Base-by-base conservation (phyloP, 192 early-diverging fungal genomes). In the Coemansia pectinata region DNA sequence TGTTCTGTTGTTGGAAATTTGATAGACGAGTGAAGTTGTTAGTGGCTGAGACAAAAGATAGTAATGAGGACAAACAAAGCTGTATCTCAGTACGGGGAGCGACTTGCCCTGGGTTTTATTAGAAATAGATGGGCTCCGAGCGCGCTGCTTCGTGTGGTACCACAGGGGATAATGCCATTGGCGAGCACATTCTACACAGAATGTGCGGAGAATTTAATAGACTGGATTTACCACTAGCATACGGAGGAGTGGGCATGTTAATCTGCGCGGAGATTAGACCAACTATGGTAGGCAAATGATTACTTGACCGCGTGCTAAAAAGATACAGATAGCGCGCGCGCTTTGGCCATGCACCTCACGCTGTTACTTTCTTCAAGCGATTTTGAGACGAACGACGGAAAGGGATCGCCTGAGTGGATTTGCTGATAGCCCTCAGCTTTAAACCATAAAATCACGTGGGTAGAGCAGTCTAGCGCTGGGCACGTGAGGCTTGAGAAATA, bases 161-260 rank as follows among this genome's bases (percentile, higher is more conserved):
- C 12, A 58, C 55, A 14, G 17, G 15, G 55, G 5, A 23, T 11
- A 15, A 7, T 14, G 0, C 10, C 8, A 14, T 14, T 53, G 52
- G 52, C 23, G 1, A 14, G 15, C 5, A 31, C 55, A 34, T 58
- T 58, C 55, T 34, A 7, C 1, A 29, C 0, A 15, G 55, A 58
- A 58, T 33, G 55, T 58, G 55, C 55, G 55, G 55, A 58, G 55
- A 58, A n/a, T 58, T 58, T 15, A 4, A 58, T 58, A 17, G 55
- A 31, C 4, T 33, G 29, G 55, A 58, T 58, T 58, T 58, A 6
- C 55, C 12, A 15, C 29, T 8, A 58, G 55, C 15, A 23, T 29
- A 33, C 14, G 55, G 17, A 33, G 55, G 55, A 58, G 27, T 15
- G 29, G 15, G 15, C 12, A n/a, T 19, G 19, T 21, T n/a, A 9